Base-by-base conservation (phyloP, 2,329 filamentous ascomycete genomes). In the Pseudogymnoascus sp. region DNA sequence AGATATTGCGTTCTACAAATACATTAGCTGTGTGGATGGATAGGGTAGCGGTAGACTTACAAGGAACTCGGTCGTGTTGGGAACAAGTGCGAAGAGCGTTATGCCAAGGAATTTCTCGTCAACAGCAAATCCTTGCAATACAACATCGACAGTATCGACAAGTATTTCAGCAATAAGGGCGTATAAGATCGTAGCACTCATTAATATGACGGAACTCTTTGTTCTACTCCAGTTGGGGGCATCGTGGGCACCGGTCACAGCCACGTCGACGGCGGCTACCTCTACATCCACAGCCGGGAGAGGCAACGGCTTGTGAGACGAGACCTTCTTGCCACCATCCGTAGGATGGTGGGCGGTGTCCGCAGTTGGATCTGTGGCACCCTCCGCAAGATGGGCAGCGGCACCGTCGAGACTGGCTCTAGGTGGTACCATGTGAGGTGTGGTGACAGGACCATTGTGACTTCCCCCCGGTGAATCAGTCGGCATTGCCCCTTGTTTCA, bases 21-120 rank as follows among this genome's bases (percentile, higher is more conserved):
- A 64, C 41, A 62, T 72, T 64, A 72, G 68, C 39, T 61, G 34
- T 19, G 36, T 11, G 14, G 19, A 61, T 57, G 61, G 34, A 28
- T 28, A 64, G 14, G 36, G 14, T 25, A 10, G 6, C 6, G 25
- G 19, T 7, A 51, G 39, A 77, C 87, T 79, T 82, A 93, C 90
- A 80, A 99, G 76, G 74, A 99, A 99, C 74, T 99, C 95, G 1
- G 95, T 99, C 1, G 95, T 98, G 78, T 99, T 99, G 11, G 95
- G 95, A 6, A 99, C 96, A 67, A 99, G 81, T 5, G 96, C 93
- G 76, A 99, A 99, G 57, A 99, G 81, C 1, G 95, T 98, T 69
- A 99, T 96, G 57, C 95, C 95, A 64, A 99, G 79, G 77, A 99
- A 98, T 76, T 99, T 99, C 73, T 98, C 92, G 73, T 98, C 93